Evolutionary conservation across 1,139 yeast genomes (phyloP), one percentile per base, ranked within the genome.

Genomic region (Kodamaea plutei): DNA sequence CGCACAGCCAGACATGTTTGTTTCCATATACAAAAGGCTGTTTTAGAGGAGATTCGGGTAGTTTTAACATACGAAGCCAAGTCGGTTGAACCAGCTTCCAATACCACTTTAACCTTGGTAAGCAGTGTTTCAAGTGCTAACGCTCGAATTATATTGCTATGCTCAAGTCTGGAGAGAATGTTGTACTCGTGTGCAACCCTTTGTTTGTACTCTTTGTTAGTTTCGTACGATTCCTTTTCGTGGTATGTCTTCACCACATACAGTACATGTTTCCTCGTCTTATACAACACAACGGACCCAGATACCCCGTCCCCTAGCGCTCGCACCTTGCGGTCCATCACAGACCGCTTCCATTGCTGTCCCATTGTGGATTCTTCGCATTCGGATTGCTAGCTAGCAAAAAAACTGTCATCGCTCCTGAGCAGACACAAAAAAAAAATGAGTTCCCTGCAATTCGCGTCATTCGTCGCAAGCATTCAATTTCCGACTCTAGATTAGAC

Each of bases 231-330:
- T 37, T 69, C 76, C 34, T 47, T 53, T 4, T 48, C 33, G 31
- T 56, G 55, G 48, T 66, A 69, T 3, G 50, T 50, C 46, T 73
- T 73, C 14, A 69, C 56, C 2, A 69, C 77, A 20, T 38, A 38
- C 5, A 20, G 28, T 4, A 31, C 36, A n/a, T 34, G 28, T 9
- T 40, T 30, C n/a, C n/a, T n/a, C 21, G 51, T 42, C 26, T 47
- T 40, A 36, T 49, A 58, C 8, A 69, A 47, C 5, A 56, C 64
- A 3, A 69, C 75, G 8, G 43, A 44, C 0, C 73, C 75, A 0
- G 73, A 63, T 3, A 64, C 48, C 0, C 79, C 79, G 6, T 25
- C 20, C 4, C 35, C 35, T 20, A 32, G 27, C 6, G 15, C 11
- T 18, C n/a, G n/a, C n/a, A n/a, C n/a, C n/a, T n/a, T n/a, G n/a